phyloP scores from a whole-genome alignment of 2,329 filamentous ascomycete species.

The Xylaria hypoxylon region DNA sequence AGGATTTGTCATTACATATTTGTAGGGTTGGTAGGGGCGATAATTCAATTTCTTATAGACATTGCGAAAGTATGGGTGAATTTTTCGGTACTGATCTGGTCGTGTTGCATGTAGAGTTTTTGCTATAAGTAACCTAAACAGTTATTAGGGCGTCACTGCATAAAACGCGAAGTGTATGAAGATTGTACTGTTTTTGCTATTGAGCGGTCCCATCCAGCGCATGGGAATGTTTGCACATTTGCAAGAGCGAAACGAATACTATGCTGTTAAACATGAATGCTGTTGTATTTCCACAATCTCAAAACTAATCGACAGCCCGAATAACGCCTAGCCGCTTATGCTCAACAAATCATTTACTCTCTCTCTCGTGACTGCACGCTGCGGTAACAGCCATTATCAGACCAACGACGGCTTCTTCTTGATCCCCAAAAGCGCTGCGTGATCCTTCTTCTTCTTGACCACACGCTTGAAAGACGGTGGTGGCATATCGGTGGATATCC shows the following conservation, averaged over 20 bases:
- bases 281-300: conserved; percentile 1
- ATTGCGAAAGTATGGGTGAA: no score
- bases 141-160: no score
- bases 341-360: conserved; percentile 12
- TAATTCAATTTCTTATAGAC: no score
- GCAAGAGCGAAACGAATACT: neutral
- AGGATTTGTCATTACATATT: no score
- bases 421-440: conserved; percentile 79
- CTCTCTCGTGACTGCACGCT: neutral
- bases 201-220: no score
- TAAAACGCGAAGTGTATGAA: no score
- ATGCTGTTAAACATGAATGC: neutral
- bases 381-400: conserved; percentile 45
- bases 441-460: conserved; percentile 89
- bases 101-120: no score
- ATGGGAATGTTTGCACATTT: neutral
- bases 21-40: no score
- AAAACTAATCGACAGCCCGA: neutral
- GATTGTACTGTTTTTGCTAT: no score
- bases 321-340: conserved; percentile 32
- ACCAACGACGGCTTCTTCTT: conserved; percentile 81
- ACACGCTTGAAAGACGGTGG: conserved; percentile 79
- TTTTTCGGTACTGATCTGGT: no score
- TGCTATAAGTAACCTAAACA: no score
- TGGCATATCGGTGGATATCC: conserved; percentile 55